Conservation (phyloP, 2,329 filamentous ascomycete genomes). For the Aureobasidium namibiae region DNA sequence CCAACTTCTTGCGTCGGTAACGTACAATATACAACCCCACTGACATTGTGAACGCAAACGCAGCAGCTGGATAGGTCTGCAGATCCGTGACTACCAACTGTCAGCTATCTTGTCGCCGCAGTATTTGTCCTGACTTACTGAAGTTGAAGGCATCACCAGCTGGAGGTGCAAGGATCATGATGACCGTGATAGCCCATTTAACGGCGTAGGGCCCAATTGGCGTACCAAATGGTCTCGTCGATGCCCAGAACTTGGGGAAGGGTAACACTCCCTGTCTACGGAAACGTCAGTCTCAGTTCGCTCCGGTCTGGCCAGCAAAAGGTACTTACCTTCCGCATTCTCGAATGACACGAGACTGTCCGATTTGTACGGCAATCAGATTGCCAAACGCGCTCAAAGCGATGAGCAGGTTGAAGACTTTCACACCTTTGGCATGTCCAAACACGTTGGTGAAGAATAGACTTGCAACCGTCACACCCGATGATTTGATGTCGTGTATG, state of each 20-base stretch:
- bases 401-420: conserved; percentile 56
- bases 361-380: conserved; percentile 61
- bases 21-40: conserved; percentile 53
- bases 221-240: conserved; percentile 55
- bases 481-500: conserved; percentile 31
- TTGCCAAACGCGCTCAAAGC: conserved; percentile 46
- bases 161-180: conserved; percentile 59
- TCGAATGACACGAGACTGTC: conserved; percentile 57
- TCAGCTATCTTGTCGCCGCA: no score
- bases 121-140: no score
- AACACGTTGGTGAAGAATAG: conserved; percentile 52
- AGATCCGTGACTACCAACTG: no score
- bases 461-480: conserved; percentile 48
- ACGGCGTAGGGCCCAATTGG: conserved; percentile 54
- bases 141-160: conserved; percentile 61
- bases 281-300: not conserved
- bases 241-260: conserved; percentile 54
- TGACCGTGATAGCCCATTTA: conserved; percentile 56
- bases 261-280: conserved; percentile 47
- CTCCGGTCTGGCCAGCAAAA: no score
- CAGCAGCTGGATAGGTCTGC: conserved; percentile 47
- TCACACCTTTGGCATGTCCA: conserved; percentile 42
- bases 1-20: conserved; percentile 43
- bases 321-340: conserved; percentile 43
- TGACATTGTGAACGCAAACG: conserved; percentile 51